Percentiles rank a stretch among this genome's conserved stretches.
phyloP scores from a whole-genome alignment of 805 yeast genomes.

The Starmerella lactis-condensi region DNA sequence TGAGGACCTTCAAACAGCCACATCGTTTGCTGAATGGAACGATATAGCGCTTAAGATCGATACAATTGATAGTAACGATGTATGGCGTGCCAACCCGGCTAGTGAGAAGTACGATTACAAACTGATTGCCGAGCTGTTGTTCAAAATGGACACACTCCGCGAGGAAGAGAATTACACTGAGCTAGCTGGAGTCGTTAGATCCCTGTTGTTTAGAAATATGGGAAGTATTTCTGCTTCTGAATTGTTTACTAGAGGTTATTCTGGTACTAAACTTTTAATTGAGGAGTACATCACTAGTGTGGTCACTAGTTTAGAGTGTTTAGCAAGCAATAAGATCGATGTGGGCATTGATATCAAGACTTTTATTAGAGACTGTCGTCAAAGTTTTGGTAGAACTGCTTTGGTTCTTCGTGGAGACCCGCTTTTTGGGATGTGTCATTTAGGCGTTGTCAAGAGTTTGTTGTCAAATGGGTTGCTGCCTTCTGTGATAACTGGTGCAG shows the following conservation, averaged over 20 bases:
- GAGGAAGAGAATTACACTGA: constrained; percentile 40
- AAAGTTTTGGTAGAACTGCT: constrained; percentile 81
- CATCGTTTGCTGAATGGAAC: constrained; percentile 55
- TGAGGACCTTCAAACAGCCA: constrained; percentile 25
- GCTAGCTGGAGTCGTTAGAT: constrained; percentile 45
- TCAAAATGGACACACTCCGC: constrained; percentile 32
- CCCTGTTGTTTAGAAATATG: constrained; percentile 74
- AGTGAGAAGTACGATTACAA: constrained; percentile 69
- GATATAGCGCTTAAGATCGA: constrained; percentile 29
- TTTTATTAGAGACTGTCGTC: constrained; percentile 74
- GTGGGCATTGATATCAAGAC: constrained; percentile 26
- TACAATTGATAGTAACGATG: constrained; percentile 22
- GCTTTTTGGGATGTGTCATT: constrained; percentile 77
- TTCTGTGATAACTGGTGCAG: constrained; percentile 71
- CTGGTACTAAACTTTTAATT: constrained; percentile 76
- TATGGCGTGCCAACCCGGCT: constrained; percentile 60
- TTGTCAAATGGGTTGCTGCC: constrained; percentile 61
- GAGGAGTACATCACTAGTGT: constrained; percentile 76
- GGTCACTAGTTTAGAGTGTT: constrained; percentile 41
- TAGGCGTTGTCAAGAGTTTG: constrained; percentile 82
- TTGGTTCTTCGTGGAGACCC: constrained; percentile 88
- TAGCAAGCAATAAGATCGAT: constrained; percentile 21
- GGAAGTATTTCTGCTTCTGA: constrained; percentile 74
- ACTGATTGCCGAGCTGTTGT: constrained; percentile 56
- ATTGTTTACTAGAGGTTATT: constrained; percentile 59